Conservation (phyloP, 768 basidiomycete species). For the Phylloporus rhodoxanthus region DNA sequence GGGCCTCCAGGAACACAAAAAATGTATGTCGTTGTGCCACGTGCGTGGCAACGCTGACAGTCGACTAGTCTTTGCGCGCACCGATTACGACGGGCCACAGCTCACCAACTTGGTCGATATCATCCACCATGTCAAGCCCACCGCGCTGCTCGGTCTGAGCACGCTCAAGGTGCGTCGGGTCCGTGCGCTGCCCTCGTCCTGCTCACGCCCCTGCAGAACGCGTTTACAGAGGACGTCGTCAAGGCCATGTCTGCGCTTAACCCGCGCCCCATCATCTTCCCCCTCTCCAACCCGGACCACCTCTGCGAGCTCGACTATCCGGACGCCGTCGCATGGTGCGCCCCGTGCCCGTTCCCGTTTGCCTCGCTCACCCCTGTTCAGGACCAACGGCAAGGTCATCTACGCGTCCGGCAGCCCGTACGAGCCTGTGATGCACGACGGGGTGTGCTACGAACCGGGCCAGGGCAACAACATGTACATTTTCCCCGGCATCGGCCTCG, state of each 20-base stretch:
- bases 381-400: slow-evolving; percentile 61
- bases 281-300: slow-evolving; percentile 67
- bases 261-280: slow-evolving; percentile 72
- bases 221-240: slow-evolving; percentile 62
- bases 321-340: slow-evolving; percentile 55
- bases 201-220: slow-evolving; percentile 29
- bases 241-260: slow-evolving; percentile 60
- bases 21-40: slow-evolving; percentile 37
- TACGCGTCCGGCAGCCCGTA: slow-evolving; percentile 76
- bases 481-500: slow-evolving; percentile 58
- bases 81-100: slow-evolving; percentile 59
- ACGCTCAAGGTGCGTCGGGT: slow-evolving; percentile 36
- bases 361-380: slow-evolving; percentile 15
- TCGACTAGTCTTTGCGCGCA: slow-evolving; percentile 58
- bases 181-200: not conserved
- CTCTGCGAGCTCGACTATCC: slow-evolving; percentile 55
- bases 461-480: slow-evolving; percentile 83
- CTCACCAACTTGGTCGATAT: slow-evolving; percentile 60
- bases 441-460: slow-evolving; percentile 51
- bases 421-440: slow-evolving; percentile 43
- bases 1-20: slow-evolving; percentile 69
- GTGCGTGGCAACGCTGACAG: not conserved
- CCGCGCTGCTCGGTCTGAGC: slow-evolving; percentile 70
- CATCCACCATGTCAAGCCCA: slow-evolving; percentile 66
- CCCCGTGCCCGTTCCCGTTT: not conserved